Evolutionary conservation across 805 yeast species (phyloP).

Genomic region (Teunomyces lycoperdinae): DNA sequence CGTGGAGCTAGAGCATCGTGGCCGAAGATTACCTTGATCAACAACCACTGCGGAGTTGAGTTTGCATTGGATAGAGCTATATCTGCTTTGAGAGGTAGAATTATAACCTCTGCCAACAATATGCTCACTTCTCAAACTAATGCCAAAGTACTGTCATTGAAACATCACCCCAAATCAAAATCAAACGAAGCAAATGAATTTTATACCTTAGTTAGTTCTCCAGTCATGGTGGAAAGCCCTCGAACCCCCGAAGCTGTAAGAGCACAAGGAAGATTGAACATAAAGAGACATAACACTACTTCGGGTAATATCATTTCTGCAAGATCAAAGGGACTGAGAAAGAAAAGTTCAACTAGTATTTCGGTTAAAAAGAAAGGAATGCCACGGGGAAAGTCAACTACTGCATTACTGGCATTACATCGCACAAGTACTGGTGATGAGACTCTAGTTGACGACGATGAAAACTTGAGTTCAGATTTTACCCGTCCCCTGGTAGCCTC

Average conservation of each 20-base stretch:
- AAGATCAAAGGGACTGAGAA: conserved; percentile 4
- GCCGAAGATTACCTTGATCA: conserved; percentile 84
- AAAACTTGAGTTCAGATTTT: neutral
- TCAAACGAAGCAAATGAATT: neutral
- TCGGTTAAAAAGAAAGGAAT: conserved; percentile 7
- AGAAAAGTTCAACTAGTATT: conserved; percentile 15
- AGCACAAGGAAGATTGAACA: conserved; percentile 10
- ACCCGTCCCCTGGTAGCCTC: neutral
- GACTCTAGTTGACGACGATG: conserved; percentile 14
- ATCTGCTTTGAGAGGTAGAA: conserved; percentile 57
- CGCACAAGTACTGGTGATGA: conserved; percentile 8
- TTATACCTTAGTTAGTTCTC: conserved; percentile 21
- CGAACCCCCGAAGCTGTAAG: conserved; percentile 10
- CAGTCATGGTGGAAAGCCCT: conserved; percentile 14
- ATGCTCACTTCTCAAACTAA: conserved; percentile 7
- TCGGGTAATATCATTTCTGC: neutral
- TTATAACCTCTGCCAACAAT: conserved; percentile 37
- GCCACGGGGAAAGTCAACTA: conserved; percentile 19
- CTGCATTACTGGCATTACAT: conserved; percentile 15
- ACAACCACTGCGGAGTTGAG: conserved; percentile 88
- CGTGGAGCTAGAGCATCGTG: conserved; percentile 92
- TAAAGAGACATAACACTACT: conserved; percentile 24
- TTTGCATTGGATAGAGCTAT: conserved; percentile 83
- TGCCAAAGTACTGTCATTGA: conserved; percentile 2
- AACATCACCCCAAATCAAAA: conserved; percentile 7